A percentile compares a stretch with the other conserved stretches of the same genome.
These are phyloP conservation scores for Rhododendron kiyosumense DNA, from an alignment of 148 eudicot genomes.

Conservation along the genomic window DNA sequence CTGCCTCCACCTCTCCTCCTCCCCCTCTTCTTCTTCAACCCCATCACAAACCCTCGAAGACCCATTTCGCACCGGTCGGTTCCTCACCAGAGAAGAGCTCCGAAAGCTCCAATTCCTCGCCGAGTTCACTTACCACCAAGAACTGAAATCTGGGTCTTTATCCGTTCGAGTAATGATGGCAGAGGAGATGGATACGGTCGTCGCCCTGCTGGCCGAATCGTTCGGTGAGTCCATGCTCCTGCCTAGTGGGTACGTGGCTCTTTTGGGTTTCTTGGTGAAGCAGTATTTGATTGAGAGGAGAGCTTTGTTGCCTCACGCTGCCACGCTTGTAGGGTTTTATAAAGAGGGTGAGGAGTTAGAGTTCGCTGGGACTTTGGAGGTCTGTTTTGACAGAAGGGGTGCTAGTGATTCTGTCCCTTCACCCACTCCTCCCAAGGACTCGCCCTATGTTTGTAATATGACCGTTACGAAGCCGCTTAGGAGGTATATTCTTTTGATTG, in stretches of 20 bases:
- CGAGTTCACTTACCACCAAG: constrained; percentile 34
- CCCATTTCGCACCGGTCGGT: constrained; percentile 34
- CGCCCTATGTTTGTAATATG: constrained; percentile 90
- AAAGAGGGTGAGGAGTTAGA: constrained; percentile 34
- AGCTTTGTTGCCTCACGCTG: constrained; percentile 57
- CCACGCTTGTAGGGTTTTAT: constrained; percentile 61
- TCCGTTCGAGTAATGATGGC: constrained; percentile 49
- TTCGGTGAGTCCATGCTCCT: constrained; percentile 67
- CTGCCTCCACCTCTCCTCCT: constrained; percentile 9
- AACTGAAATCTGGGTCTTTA: constrained; percentile 60
- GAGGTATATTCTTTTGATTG: constrained; percentile 33
- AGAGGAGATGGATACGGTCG: constrained; percentile 50
- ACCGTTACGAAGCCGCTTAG: constrained; percentile 60
- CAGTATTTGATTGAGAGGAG: constrained; percentile 75
- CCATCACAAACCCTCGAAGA: constrained; percentile 20
- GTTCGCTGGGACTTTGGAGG: constrained; percentile 76
- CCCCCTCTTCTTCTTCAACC: constrained; percentile 24
- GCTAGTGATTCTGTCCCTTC: constrained; percentile 75
- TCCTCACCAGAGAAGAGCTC: constrained; percentile 47
- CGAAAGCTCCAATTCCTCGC: constrained; percentile 45
- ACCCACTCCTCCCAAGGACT: constrained; percentile 68
- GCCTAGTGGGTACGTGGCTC: constrained; percentile 40
- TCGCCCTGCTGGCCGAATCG: constrained; percentile 50
- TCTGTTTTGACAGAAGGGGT: constrained; percentile 60
- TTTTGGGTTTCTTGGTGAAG: constrained; percentile 57